Evolutionary conservation across 2,329 filamentous ascomycete genomes (phyloP).

Genomic region (Colletotrichum brevisporum): DNA sequence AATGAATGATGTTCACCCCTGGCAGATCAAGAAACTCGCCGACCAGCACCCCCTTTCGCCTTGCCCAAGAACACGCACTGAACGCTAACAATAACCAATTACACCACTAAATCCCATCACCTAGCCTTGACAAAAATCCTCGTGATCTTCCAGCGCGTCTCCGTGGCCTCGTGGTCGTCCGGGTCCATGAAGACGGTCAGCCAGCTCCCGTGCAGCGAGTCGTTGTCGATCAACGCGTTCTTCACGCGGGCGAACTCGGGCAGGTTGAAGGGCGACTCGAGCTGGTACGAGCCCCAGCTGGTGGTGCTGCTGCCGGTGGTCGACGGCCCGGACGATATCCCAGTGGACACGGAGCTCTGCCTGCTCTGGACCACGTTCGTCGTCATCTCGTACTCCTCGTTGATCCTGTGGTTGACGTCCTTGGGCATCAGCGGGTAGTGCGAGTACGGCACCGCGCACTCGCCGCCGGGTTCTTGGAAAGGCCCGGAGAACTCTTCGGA

Average conservation of each 20-base stretch:
- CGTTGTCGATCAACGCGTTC: conserved; percentile 48
- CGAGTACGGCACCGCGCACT: not conserved
- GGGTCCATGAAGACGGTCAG: conserved; percentile 49
- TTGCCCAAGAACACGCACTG: not conserved
- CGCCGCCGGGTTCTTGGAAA: not conserved
- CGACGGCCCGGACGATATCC: conserved; percentile 2
- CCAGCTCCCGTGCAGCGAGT: conserved; percentile 46
- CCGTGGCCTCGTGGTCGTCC: conserved; percentile 32
- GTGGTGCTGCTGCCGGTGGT: conserved; percentile 11
- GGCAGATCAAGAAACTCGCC: too few species aligned
- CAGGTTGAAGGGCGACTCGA: conserved; percentile 48
- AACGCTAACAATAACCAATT: not conserved
- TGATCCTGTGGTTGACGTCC: not conserved
- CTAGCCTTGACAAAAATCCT: conserved; percentile 51
- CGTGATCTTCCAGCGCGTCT: conserved; percentile 47
- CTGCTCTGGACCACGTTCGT: conserved; percentile 6
- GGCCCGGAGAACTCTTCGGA: conserved; percentile 17
- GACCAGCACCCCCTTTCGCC: too few species aligned
- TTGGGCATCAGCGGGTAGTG: conserved; percentile 26
- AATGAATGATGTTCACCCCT: too few species aligned
- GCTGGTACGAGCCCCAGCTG: conserved; percentile 24
- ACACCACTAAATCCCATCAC: not conserved
- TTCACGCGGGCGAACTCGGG: conserved; percentile 47
- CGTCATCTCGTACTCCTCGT: conserved; percentile 3
- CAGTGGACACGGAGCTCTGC: conserved; percentile 13